These are phyloP conservation scores for Ciborinia camelliae DNA, from an alignment of 2,329 filamentous ascomycete species.

Conservation along the genomic window DNA sequence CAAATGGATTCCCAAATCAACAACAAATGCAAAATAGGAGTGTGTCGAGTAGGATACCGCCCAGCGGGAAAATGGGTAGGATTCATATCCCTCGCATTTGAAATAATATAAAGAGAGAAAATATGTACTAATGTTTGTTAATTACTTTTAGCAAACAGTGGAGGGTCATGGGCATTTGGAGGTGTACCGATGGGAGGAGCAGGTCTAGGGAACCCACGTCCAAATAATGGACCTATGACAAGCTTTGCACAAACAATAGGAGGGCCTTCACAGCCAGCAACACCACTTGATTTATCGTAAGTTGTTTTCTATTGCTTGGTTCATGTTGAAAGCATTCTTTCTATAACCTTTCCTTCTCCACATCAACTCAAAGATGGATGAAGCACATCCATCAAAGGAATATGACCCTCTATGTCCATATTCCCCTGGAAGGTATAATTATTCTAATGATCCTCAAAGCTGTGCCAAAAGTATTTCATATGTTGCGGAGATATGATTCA, in stretches of 20 bases:
- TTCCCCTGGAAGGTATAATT: slow-evolving; percentile 15
- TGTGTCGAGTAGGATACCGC: slow-evolving; percentile 58
- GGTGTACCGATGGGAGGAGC: slow-evolving; percentile 58
- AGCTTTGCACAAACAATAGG: slow-evolving; percentile 65
- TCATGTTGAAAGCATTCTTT: slow-evolving; percentile 5
- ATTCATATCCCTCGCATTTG: slow-evolving; percentile 18
- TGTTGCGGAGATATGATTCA: neutral
- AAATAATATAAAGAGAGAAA: neutral
- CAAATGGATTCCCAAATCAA: slow-evolving; percentile 56
- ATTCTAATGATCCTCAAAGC: neutral
- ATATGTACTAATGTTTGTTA: slow-evolving; percentile 28
- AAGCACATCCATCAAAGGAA: neutral
- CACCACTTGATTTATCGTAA: slow-evolving; percentile 63
- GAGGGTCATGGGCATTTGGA: slow-evolving; percentile 58
- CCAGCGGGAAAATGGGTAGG: slow-evolving; percentile 64
- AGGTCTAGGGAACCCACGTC: slow-evolving; percentile 51
- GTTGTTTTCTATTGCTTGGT: slow-evolving; percentile 40
- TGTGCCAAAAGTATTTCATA: neutral
- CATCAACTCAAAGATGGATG: slow-evolving; percentile 10
- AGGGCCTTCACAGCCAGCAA: slow-evolving; percentile 57
- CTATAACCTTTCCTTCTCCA: neutral
- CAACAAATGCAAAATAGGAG: slow-evolving; percentile 56
- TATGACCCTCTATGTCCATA: neutral
- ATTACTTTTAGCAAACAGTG: slow-evolving; percentile 38
- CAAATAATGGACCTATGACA: slow-evolving; percentile 55